A percentile compares a stretch with the other conserved stretches of the same genome.
These are phyloP conservation scores for Taphrina pruni DNA, from an alignment of 1,139 yeast genomes.

Conservation along the genomic window DNA sequence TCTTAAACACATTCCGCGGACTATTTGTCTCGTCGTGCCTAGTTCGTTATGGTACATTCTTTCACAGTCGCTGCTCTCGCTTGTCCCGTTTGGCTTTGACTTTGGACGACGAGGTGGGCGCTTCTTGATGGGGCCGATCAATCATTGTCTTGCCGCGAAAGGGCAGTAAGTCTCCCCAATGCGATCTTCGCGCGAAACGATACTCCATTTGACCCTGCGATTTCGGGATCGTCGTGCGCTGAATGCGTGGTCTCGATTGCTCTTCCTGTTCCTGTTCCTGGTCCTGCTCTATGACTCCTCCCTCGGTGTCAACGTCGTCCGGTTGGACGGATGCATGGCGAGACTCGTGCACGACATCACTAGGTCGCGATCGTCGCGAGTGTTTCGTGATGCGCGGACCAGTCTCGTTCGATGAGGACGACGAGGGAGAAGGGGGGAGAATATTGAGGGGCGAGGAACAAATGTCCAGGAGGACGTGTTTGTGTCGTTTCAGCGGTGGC, in stretches of 20 bases:
- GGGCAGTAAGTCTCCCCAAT: conserved; percentile 69
- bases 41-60: neutral
- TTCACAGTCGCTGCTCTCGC: neutral
- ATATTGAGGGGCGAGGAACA: conserved; percentile 80
- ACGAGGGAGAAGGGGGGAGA: neutral
- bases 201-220: conserved; percentile 70
- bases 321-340: neutral
- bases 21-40: too few relatives aligned
- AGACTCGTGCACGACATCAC: neutral
- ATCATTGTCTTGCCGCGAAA: conserved; percentile 36
- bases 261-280: too few relatives aligned
- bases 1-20: too few relatives aligned
- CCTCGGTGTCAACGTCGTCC: neutral
- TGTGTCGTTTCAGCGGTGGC: conserved; percentile 77
- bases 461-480: conserved; percentile 78
- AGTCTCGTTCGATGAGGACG: neutral
- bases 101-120: too few relatives aligned
- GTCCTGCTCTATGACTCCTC: neutral
- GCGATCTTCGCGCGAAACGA: conserved; percentile 87
- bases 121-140: conserved; percentile 1
- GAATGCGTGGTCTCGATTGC: conserved; percentile 1
- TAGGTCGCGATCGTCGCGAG: neutral
- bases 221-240: conserved; percentile 81
- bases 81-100: neutral
- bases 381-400: conserved; percentile 12